phyloP scores from a whole-genome alignment of 129 eudicot genomes.

The Mikania micrantha region DNA sequence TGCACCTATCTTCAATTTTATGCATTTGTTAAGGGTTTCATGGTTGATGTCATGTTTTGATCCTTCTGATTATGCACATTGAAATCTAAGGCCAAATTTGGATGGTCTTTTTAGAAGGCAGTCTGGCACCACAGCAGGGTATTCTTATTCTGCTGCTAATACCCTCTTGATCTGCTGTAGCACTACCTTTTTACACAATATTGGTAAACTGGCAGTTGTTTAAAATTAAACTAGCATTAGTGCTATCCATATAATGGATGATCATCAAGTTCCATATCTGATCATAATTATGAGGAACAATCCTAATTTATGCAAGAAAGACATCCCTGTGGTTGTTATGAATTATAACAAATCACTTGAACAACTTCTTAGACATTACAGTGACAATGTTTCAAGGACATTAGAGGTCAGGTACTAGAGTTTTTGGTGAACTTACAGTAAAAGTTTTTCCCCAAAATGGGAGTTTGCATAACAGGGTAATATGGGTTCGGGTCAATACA shows the following conservation, averaged over 20 bases:
- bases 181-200: background rate
- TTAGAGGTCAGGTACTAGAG: background rate
- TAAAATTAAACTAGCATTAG: background rate
- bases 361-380: background rate
- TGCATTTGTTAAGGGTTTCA: background rate
- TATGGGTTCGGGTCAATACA: background rate
- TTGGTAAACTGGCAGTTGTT: background rate
- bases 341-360: background rate
- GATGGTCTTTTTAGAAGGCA: constrained; percentile 90
- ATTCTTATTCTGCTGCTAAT: constrained; percentile 81
- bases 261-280: background rate
- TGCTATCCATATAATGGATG: background rate
- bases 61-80: background rate
- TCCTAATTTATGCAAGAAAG: background rate
- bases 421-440: background rate
- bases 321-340: background rate
- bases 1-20: background rate
- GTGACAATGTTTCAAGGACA: background rate
- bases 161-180: constrained; percentile 3
- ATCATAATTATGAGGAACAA: background rate
- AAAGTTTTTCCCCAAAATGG: background rate
- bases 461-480: background rate
- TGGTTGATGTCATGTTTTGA: background rate
- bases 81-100: constrained; percentile 65
- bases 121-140: constrained; percentile 78